Conservation (phyloP, 495 filamentous ascomycete genomes). For the Lindgomyces ingoldianus region DNA sequence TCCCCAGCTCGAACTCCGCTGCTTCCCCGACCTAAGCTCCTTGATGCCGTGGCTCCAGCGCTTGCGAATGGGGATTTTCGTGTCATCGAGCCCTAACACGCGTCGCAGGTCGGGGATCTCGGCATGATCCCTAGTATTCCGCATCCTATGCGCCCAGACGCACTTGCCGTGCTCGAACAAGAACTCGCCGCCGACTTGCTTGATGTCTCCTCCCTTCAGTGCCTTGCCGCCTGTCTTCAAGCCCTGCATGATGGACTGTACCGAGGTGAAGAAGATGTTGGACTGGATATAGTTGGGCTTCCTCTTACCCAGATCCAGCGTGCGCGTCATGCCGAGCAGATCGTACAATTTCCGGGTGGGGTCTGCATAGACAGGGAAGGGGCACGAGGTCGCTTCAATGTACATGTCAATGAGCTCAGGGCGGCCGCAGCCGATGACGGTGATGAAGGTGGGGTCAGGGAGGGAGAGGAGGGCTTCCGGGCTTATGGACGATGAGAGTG, state of each 20-base stretch:
- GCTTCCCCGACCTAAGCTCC: slow-evolving; percentile 4
- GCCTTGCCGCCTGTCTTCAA: slow-evolving; percentile 58
- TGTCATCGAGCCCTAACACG: slow-evolving; percentile 60
- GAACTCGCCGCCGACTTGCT: slow-evolving; percentile 83
- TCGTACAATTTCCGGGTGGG: slow-evolving; percentile 69
- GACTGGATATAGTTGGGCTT: slow-evolving; percentile 67
- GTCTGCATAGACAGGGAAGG: slow-evolving; percentile 82
- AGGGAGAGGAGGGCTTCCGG: slow-evolving; percentile 57
- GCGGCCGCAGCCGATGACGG: slow-evolving; percentile 77
- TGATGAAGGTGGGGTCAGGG: slow-evolving; percentile 62
- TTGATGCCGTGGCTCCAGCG: slow-evolving; percentile 35
- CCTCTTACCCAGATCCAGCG: slow-evolving; percentile 58
- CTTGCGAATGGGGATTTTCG: slow-evolving; percentile 27
- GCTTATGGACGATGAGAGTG: slow-evolving; percentile 61
- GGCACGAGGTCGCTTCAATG: slow-evolving; percentile 60
- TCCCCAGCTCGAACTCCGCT: slow-evolving; percentile 29
- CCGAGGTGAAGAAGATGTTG: slow-evolving; percentile 48
- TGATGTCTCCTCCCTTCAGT: slow-evolving; percentile 65
- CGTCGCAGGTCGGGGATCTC: slow-evolving; percentile 65
- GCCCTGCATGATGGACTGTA: slow-evolving; percentile 57
- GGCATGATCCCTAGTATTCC: slow-evolving; percentile 73
- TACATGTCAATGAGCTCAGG: slow-evolving; percentile 72
- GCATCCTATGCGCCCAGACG: slow-evolving; percentile 85
- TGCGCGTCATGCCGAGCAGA: slow-evolving; percentile 69
- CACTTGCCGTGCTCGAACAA: slow-evolving; percentile 71